Evolutionary conservation across 345 rosid species (phyloP).

Genomic region (Dipteronia dyeriana): DNA sequence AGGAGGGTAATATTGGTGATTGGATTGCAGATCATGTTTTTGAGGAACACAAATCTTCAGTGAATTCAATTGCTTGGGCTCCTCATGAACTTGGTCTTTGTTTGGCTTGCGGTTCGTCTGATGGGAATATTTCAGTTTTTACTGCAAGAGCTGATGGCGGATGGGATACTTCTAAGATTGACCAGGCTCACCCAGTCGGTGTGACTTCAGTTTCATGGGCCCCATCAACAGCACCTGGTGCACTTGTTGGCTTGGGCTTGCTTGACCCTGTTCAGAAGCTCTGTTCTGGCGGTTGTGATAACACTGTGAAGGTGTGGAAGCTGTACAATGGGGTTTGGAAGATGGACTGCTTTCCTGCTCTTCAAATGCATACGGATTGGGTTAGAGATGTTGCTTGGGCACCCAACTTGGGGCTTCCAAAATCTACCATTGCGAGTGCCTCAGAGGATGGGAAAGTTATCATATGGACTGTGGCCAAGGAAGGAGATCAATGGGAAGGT

Average conservation of each 20-base stretch:
- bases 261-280: slow-evolving; percentile 28
- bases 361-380: slow-evolving; percentile 31
- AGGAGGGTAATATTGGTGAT: slow-evolving; percentile 26
- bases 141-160: slow-evolving; percentile 22
- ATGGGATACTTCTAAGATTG: slow-evolving; percentile 25
- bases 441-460: slow-evolving; percentile 27
- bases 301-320: slow-evolving; percentile 30
- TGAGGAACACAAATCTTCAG: slow-evolving; percentile 26
- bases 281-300: slow-evolving; percentile 32
- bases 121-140: slow-evolving; percentile 27
- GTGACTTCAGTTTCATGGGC: slow-evolving; percentile 32
- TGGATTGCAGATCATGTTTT: slow-evolving; percentile 25
- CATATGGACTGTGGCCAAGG: slow-evolving; percentile 30
- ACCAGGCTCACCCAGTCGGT: slow-evolving; percentile 30
- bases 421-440: slow-evolving; percentile 27
- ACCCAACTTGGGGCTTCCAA: slow-evolving; percentile 31
- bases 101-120: slow-evolving; percentile 29
- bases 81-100: slow-evolving; percentile 30
- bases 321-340: slow-evolving; percentile 27
- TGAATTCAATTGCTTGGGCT: slow-evolving; percentile 27
- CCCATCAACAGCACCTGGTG: slow-evolving; percentile 24
- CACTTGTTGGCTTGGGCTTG: slow-evolving; percentile 24
- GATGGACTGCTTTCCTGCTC: slow-evolving; percentile 33
- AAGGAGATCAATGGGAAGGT: slow-evolving; percentile 32
- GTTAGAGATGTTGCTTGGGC: slow-evolving; percentile 34